Evolutionary conservation across 2,329 filamentous ascomycete genomes (phyloP).

Genomic region (Verticillium alfalfae): DNA sequence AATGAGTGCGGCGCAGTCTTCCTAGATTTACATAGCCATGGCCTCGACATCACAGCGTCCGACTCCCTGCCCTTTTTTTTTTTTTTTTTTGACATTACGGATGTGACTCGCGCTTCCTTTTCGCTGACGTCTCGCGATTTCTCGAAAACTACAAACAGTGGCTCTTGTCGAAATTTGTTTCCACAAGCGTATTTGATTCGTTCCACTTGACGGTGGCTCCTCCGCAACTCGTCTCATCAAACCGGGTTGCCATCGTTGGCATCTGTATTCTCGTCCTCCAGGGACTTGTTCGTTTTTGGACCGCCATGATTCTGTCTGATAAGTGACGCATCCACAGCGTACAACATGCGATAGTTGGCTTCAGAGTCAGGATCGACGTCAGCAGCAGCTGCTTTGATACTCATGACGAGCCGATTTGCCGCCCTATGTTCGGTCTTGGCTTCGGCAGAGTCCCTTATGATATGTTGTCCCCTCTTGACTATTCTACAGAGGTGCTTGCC

Average conservation of each 20-base stretch:
- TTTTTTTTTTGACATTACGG: too few species aligned
- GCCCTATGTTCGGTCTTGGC: not conserved
- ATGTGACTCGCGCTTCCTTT: too few species aligned
- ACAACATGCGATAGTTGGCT: not conserved
- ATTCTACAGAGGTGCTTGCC: not conserved
- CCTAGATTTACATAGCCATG: too few species aligned
- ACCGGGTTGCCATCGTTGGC: not conserved
- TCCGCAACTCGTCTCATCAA: not conserved
- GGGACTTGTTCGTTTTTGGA: not conserved
- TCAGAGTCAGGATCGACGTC: not conserved
- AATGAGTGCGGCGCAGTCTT: too few species aligned
- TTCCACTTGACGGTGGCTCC: too few species aligned
- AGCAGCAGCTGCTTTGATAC: not conserved
- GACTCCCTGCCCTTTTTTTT: too few species aligned
- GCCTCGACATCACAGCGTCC: too few species aligned
- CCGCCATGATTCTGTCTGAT: not conserved
- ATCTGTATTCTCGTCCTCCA: not conserved
- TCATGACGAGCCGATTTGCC: not conserved
- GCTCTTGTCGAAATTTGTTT: not conserved
- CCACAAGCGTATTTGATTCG: too few species aligned
- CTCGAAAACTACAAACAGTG: too few species aligned
- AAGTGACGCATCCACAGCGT: not conserved
- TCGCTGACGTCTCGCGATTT: too few species aligned
- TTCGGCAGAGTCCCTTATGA: not conserved
- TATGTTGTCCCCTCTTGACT: not conserved